These are phyloP conservation scores for Sisymbrium altissimum DNA, from an alignment of 345 rosid genomes.

Conservation along the genomic window DNA sequence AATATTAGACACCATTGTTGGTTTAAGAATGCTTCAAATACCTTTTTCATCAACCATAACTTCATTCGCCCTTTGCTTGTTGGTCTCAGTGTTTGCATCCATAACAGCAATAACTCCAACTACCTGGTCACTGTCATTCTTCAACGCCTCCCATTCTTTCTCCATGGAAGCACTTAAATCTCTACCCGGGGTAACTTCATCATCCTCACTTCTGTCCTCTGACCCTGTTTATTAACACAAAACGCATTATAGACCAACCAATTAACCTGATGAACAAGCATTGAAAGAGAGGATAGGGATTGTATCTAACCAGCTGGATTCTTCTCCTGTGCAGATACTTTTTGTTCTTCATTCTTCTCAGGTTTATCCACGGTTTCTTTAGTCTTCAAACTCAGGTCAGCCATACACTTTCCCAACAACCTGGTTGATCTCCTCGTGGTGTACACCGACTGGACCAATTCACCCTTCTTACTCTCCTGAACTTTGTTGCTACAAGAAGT, in stretches of 20 bases:
- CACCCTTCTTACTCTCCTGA: conserved; percentile 20
- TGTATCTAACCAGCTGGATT: conserved; percentile 16
- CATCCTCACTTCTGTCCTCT: conserved; percentile 17
- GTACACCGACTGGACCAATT: conserved; percentile 41
- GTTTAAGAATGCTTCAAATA: not conserved
- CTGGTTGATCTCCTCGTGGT: conserved; percentile 72
- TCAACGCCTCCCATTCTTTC: conserved; percentile 28
- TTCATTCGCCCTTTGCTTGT: conserved; percentile 4
- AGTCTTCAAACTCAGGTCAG: conserved; percentile 47
- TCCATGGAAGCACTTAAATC: conserved; percentile 32
- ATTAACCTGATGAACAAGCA: not conserved
- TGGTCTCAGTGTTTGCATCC: conserved; percentile 15
- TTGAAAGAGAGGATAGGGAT: not conserved
- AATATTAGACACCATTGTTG: not conserved
- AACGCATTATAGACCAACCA: not conserved
- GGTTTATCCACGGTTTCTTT: conserved; percentile 14
- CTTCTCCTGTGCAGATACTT: conserved; percentile 10
- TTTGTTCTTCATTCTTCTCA: not conserved
- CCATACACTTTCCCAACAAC: conserved; percentile 61
- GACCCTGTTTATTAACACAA: conserved; percentile 11
- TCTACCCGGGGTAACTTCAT: conserved; percentile 20
- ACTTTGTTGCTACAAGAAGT: conserved; percentile 19
- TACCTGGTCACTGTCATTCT: conserved; percentile 8
- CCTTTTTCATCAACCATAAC: conserved; percentile 6
- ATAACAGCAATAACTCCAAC: not conserved